Evolutionary conservation across 202 grass and related monocot species (phyloP).

Genomic region (Setaria italica): DNA sequence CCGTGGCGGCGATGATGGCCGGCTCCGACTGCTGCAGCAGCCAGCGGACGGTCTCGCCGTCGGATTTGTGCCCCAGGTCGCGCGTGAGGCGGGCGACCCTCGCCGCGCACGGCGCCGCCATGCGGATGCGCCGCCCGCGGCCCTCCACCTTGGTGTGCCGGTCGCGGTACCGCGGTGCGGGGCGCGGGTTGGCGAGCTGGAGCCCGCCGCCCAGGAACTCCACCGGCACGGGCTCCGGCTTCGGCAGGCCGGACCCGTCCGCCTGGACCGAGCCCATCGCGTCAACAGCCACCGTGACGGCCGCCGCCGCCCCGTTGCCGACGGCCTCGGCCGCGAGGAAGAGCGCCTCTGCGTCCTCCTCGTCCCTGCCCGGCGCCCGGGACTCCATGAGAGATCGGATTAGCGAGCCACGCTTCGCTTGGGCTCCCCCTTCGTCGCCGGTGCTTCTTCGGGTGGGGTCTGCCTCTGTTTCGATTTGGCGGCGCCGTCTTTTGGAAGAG

Average conservation of each 20-base stretch:
- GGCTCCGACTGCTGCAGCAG: slow-evolving; percentile 88
- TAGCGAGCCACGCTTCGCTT: not conserved
- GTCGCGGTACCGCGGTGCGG: slow-evolving; percentile 64
- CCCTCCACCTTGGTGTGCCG: slow-evolving; percentile 93
- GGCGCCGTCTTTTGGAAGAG: not conserved
- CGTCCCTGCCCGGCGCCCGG: slow-evolving; percentile 32
- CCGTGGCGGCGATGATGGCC: slow-evolving; percentile 79
- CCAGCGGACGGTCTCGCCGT: slow-evolving; percentile 89
- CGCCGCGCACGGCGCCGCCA: slow-evolving; percentile 74
- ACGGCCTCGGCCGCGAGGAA: not conserved
- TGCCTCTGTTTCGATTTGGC: slow-evolving; percentile 14
- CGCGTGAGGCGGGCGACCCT: slow-evolving; percentile 67
- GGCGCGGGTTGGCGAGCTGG: slow-evolving; percentile 26
- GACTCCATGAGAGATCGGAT: slow-evolving; percentile 44
- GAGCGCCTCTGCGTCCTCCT: slow-evolving; percentile 14
- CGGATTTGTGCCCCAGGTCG: slow-evolving; percentile 81
- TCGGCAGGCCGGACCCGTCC: slow-evolving; percentile 55
- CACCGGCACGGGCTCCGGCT: slow-evolving; percentile 64
- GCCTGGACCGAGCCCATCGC: slow-evolving; percentile 33
- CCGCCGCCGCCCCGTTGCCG: slow-evolving; percentile 35
- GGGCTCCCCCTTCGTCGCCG: not conserved
- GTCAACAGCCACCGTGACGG: not conserved
- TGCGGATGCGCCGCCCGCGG: slow-evolving; percentile 83
- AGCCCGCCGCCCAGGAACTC: slow-evolving; percentile 55
- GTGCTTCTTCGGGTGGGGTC: not conserved